Percentiles rank a stretch among this genome's conserved stretches.
phyloP scores from a whole-genome alignment of 164 flowering plant species.

The Magnolia officinalis region DNA sequence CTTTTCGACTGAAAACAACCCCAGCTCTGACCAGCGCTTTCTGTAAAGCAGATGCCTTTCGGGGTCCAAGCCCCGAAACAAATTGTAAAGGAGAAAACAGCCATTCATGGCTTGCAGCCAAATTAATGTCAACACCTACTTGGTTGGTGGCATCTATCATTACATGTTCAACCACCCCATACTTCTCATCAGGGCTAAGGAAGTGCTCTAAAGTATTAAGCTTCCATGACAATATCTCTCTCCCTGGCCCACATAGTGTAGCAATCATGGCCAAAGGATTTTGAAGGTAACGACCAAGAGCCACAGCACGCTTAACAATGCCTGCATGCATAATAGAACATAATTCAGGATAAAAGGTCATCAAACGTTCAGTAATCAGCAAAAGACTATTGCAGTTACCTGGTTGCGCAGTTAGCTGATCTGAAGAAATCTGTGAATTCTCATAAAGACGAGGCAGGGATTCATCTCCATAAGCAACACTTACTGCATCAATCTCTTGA shows the following conservation, averaged over 20 bases:
- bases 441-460: conserved; percentile 87
- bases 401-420: conserved; percentile 75
- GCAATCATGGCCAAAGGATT: conserved; percentile 96
- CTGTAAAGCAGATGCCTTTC: conserved; percentile 88
- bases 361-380: neutral
- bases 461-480: conserved; percentile 86
- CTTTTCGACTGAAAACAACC: conserved; percentile 68
- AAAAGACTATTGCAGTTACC: conserved; percentile 36
- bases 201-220: conserved; percentile 60
- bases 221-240: conserved; percentile 92
- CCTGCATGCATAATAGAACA: conserved; percentile 34
- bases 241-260: conserved; percentile 90
- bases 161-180: conserved; percentile 80
- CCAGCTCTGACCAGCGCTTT: conserved; percentile 78
- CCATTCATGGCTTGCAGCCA: conserved; percentile 94
- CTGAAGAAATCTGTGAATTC: conserved; percentile 78
- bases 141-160: conserved; percentile 95
- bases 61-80: conserved; percentile 88
- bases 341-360: neutral
- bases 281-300: conserved; percentile 92
- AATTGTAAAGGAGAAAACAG: conserved; percentile 87
- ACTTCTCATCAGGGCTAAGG: conserved; percentile 90
- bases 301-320: conserved; percentile 91
- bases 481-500: conserved; percentile 71
- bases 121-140: conserved; percentile 87